Evolutionary conservation across 192 early-diverging fungal genomes (phyloP).

Genomic region (Chytriomyces sp.): DNA sequence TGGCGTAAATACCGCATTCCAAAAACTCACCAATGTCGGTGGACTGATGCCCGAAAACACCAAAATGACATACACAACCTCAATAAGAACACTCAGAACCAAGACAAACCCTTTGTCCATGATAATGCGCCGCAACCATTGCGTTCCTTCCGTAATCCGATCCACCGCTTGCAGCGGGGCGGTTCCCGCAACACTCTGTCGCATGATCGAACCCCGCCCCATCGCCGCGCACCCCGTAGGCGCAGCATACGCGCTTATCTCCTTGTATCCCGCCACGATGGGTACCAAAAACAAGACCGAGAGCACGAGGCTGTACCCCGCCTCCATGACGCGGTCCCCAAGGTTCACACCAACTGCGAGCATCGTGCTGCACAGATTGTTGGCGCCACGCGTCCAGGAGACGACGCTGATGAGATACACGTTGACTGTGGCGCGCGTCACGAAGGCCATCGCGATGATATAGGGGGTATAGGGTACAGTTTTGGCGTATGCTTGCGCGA

Average conservation of each 20-base stretch:
- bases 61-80: not conserved
- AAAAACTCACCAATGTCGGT: conserved; percentile 2
- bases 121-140: not conserved
- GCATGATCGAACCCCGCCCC: no score
- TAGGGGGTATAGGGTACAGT: not conserved
- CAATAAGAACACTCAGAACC: not conserved
- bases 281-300: not conserved
- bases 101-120: not conserved
- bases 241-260: not conserved
- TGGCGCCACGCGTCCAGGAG: not conserved
- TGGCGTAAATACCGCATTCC: not conserved
- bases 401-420: not conserved
- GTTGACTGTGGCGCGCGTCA: not conserved
- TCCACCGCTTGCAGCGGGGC: not conserved
- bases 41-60: not conserved
- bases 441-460: not conserved
- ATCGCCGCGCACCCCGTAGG: no score
- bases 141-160: not conserved
- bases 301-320: not conserved
- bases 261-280: not conserved
- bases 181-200: not conserved
- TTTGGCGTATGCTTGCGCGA: not conserved
- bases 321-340: not conserved
- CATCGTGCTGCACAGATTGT: not conserved
- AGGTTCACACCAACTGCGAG: not conserved